A percentile compares a stretch with the other conserved stretches of the same genome.
phyloP scores from a whole-genome alignment of 2,329 filamentous ascomycete species.

The Ceratocystis huliohia region DNA sequence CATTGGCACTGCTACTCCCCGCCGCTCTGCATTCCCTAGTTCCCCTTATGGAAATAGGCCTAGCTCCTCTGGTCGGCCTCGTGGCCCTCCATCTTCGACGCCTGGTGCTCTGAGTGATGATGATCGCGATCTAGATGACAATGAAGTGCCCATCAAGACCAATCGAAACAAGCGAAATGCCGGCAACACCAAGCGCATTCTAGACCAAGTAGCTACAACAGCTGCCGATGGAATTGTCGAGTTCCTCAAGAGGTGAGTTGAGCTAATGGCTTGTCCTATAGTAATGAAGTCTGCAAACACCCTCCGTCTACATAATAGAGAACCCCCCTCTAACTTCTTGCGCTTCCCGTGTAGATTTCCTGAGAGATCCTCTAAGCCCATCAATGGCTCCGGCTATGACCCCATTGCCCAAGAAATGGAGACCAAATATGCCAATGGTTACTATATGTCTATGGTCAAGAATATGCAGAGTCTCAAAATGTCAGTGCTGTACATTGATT shows the following conservation, averaged over 20 bases:
- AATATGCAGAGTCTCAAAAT: slow-evolving; percentile 60
- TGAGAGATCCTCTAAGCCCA: slow-evolving; percentile 31
- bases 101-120: slow-evolving; percentile 48
- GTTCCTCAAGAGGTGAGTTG: slow-evolving; percentile 60
- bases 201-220: slow-evolving; percentile 62
- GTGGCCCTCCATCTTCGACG: slow-evolving; percentile 51
- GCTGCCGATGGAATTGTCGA: slow-evolving; percentile 65
- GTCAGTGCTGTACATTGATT: slow-evolving; percentile 82
- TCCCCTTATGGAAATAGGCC: slow-evolving; percentile 24
- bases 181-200: slow-evolving; percentile 53
- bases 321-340: slow-evolving; percentile 7
- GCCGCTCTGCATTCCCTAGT: slow-evolving; percentile 29
- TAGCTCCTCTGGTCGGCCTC: slow-evolving; percentile 42
- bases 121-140: slow-evolving; percentile 48
- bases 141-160: slow-evolving; percentile 44
- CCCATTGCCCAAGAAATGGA: slow-evolving; percentile 17
- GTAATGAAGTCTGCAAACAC: no score
- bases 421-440: slow-evolving; percentile 49
- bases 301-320: no score
- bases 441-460: slow-evolving; percentile 74
- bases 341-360: slow-evolving; percentile 38
- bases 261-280: no score
- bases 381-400: background rate
- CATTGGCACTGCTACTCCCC: slow-evolving; percentile 33
- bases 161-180: slow-evolving; percentile 25